A percentile compares a stretch with the other conserved stretches of the same genome.
These are phyloP conservation scores for Themeda triandra DNA, from an alignment of 176 grass and related monocot species.

Conservation along the genomic window DNA sequence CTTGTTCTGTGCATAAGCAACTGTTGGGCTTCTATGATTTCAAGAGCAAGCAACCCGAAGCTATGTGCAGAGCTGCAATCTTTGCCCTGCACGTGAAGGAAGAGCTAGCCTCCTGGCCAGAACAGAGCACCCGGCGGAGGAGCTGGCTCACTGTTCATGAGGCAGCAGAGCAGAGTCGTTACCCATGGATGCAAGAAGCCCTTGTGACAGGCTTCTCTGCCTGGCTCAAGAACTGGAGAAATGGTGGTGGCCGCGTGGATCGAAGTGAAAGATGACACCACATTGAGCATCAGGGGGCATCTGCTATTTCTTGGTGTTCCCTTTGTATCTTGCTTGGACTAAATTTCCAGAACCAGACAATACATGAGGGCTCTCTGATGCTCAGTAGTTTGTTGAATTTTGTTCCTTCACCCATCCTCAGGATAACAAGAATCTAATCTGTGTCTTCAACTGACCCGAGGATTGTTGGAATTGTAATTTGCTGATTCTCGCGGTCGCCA, in stretches of 20 bases:
- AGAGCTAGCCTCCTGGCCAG: conserved; percentile 86
- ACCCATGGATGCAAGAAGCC: conserved; percentile 90
- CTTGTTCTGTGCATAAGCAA: conserved; percentile 37
- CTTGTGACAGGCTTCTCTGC: conserved; percentile 71
- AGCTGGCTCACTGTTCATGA: conserved; percentile 75
- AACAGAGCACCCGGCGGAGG: conserved; percentile 79
- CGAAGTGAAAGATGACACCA: conserved; percentile 19
- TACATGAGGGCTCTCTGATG: conserved; percentile 13
- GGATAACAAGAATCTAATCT: neutral
- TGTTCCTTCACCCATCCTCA: neutral
- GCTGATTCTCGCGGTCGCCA: conserved; percentile 3
- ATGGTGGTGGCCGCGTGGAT: neutral
- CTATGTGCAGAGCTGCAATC: conserved; percentile 82
- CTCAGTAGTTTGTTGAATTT: neutral
- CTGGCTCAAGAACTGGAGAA: conserved; percentile 54
- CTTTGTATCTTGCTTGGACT: neutral
- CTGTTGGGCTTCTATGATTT: conserved; percentile 80
- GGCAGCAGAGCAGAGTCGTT: conserved; percentile 56
- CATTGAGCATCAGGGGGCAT: neutral
- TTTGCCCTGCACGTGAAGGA: conserved; percentile 91
- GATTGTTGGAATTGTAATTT: conserved; percentile 20
- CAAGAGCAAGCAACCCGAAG: conserved; percentile 96
- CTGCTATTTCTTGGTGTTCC: neutral
- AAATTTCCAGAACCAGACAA: conserved; percentile 2
- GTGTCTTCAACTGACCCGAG: neutral